Base-by-base conservation (phyloP, 306 rosid species). In the Quercus parvula region DNA sequence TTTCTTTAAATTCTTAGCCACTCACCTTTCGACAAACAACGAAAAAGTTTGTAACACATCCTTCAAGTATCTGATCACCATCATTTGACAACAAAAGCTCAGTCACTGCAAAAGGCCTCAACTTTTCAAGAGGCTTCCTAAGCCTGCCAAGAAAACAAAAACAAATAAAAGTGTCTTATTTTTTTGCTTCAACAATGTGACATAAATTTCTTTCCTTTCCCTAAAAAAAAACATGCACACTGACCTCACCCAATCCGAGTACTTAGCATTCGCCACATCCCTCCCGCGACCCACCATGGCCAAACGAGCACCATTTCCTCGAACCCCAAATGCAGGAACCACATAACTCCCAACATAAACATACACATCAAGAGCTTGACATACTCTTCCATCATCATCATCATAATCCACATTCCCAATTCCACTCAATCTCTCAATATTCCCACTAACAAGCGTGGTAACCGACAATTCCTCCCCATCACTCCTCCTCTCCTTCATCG, bases 211-310 rank as follows among this genome's bases (percentile, higher is more conserved):
- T 19, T n/a, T 38, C 54, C 25, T 7, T 79, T 56, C 56, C 41
- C 18, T 22, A 1, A 70, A 12, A 57, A 72, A 41, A 17, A 24
- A 49, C 12, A 63, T 74, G 74, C 35, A 75, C 58, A 84, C 96
- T 69, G 38, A 92, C 98, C 97, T 92, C 54, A 91, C 97, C 98
- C 97, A 92, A 81, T 91, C 91, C 66, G 97, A 88, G 73, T 94
- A 91, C 89, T 94, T 94, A 3, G 98, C 98, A 77, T 86, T 83
- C 22, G 97, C 97, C 18, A 81, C 38, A 11, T 89, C 85, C 85
- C 98, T 94, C 80, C 94, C 91, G 3, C 41, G 71, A 71, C 97
- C 97, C 67, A 81, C 97, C 75, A 89, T 70, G 4, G 97, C 98
- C 89, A 92, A 84, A 83, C 71, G 87, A 24, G 87, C 94, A 66